Base-by-base conservation (phyloP, 768 basidiomycete species). In the Tephrocybe rancida region DNA sequence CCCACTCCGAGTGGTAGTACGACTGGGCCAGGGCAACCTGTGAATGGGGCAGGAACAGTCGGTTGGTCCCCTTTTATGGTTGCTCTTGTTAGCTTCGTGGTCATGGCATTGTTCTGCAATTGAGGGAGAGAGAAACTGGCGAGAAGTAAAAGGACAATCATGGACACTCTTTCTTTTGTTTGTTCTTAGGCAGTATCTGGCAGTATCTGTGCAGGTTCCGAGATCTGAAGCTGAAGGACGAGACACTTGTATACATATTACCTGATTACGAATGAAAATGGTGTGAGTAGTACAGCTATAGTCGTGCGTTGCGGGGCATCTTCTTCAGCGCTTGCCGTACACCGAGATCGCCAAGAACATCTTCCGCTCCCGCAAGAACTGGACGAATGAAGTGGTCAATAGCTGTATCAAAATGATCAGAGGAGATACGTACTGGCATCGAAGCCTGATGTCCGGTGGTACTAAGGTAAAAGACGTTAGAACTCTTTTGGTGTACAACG, bases 401-500 rank as follows among this genome's bases (percentile, higher is more conserved):
- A 49, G 32, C n/a, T 45, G 27, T 47, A 19, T 24, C 44, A 16
- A 14, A 41, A 42, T 44, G 50, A 39, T 44, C 46, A n/a, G 50
- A 34, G 35, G 54, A 61, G 51, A 54, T 21, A 71, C 77, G 69
- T 59, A 80, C 78, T 90, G 2, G 90, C 85, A 62, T 93, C 91
- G 67, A 90, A 93, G 3, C 87, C 84, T 11, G 89, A 88, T 2
- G 90, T 92, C 52, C 89, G 83, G 64, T 91, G 90, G 62, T 86
- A 92, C 89, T 91, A 44, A n/a, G 35, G n/a, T 11, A 18, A 26
- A 26, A 37, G 32, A 38, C 44, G 21, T 38, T 26, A 48, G 16
- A 21, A 41, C 7, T 32, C 30, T 32, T 7, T 41, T 5, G 6
- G n/a, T 41, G 21, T 8, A 19, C 5, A 19, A 21, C 9, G 7